phyloP scores from a whole-genome alignment of 352 stramenopile genomes.

The Pythium guiyangense region DNA sequence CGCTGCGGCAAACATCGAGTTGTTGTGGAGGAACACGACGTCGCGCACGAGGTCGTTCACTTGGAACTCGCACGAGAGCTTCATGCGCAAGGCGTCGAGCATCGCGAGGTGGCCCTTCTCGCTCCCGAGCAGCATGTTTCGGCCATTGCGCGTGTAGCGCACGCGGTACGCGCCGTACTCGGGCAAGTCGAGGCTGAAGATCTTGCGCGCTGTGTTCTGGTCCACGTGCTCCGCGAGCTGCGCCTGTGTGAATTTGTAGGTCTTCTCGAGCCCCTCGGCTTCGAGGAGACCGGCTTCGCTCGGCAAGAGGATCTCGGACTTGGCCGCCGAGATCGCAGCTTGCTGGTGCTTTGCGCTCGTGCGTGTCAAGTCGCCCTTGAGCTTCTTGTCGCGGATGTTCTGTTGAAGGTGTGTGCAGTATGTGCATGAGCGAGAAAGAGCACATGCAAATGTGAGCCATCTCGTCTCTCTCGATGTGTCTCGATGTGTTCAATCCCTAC shows the following conservation, averaged over 20 bases:
- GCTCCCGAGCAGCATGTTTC: slow-evolving; percentile 92
- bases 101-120: slow-evolving; percentile 93
- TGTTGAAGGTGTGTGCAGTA: slow-evolving; percentile 4
- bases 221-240: slow-evolving; percentile 87
- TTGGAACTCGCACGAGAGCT: slow-evolving; percentile 92
- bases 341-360: slow-evolving; percentile 80
- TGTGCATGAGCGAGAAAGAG: not conserved
- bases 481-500: no score
- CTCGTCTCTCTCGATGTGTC: no score
- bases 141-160: slow-evolving; percentile 94
- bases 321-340: slow-evolving; percentile 82
- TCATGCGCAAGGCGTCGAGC: slow-evolving; percentile 92
- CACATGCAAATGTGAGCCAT: not conserved
- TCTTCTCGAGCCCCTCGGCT: slow-evolving; percentile 95
- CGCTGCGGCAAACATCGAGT: slow-evolving; percentile 94
- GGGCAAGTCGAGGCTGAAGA: slow-evolving; percentile 93
- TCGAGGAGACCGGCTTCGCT: slow-evolving; percentile 87
- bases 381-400: slow-evolving; percentile 87
- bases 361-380: slow-evolving; percentile 63
- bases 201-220: slow-evolving; percentile 93
- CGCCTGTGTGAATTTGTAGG: slow-evolving; percentile 93
- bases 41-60: slow-evolving; percentile 94
- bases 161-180: slow-evolving; percentile 93
- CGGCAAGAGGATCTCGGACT: slow-evolving; percentile 89
- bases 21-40: slow-evolving; percentile 97